phyloP scores from a whole-genome alignment of 192 early-diverging fungal genomes.

The Gamsiella multidivaricata region DNA sequence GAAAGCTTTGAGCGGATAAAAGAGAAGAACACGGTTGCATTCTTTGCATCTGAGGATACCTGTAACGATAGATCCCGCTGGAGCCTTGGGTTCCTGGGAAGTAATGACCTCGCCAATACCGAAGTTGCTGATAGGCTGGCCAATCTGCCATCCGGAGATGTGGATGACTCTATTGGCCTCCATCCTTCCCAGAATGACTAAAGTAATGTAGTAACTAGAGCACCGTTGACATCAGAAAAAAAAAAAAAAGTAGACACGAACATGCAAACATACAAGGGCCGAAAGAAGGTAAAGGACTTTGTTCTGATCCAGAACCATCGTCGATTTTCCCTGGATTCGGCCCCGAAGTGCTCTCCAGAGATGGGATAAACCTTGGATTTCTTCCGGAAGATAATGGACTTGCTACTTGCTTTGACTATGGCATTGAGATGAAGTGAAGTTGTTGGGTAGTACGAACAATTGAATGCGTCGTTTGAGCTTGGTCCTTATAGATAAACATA shows the following conservation, averaged over 20 bases:
- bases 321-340: conserved; percentile 54
- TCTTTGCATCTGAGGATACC: conserved; percentile 66
- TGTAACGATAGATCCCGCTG: conserved; percentile 70
- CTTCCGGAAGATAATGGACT: conserved; percentile 49
- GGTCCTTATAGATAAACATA: too few species aligned
- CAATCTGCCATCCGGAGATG: conserved; percentile 62
- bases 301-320: conserved; percentile 61
- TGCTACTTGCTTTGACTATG: conserved; percentile 15
- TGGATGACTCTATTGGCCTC: conserved; percentile 49
- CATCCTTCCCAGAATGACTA: not conserved
- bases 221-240: not conserved
- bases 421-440: too few species aligned
- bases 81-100: conserved; percentile 64
- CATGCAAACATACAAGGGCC: conserved; percentile 76
- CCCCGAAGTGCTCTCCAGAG: conserved; percentile 60
- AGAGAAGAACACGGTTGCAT: conserved; percentile 57
- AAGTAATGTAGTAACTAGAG: not conserved
- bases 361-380: conserved; percentile 46
- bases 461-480: too few species aligned
- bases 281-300: conserved; percentile 75
- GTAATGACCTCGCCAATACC: conserved; percentile 75
- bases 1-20: conserved; percentile 33
- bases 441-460: too few species aligned
- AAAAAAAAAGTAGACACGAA: not conserved
- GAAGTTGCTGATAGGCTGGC: conserved; percentile 68